phyloP scores from a whole-genome alignment of 2,329 filamentous ascomycete species.

The Stagonosporopsis tanaceti region DNA sequence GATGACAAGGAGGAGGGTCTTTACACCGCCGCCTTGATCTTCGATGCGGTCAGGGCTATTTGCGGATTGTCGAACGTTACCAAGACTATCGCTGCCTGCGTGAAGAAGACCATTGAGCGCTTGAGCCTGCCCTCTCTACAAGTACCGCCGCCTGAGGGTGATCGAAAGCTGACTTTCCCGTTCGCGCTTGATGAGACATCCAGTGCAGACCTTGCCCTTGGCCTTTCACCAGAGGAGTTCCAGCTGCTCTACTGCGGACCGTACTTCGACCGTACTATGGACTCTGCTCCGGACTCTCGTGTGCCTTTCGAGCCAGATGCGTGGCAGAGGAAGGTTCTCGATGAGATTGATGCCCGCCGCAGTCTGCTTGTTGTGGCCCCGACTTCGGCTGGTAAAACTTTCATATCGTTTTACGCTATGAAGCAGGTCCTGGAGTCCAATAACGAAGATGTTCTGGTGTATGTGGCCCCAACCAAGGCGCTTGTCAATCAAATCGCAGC shows the following conservation, averaged over 20 bases:
- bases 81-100: slow-evolving; percentile 39
- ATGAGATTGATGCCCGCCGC: slow-evolving; percentile 73
- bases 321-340: slow-evolving; percentile 78
- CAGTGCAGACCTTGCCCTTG: slow-evolving; percentile 45
- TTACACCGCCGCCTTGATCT: slow-evolving; percentile 45
- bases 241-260: slow-evolving; percentile 75
- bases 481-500: slow-evolving; percentile 85
- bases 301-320: slow-evolving; percentile 77
- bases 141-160: slow-evolving; percentile 38
- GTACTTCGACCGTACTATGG: slow-evolving; percentile 77
- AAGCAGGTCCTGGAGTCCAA: slow-evolving; percentile 73
- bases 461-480: slow-evolving; percentile 83
- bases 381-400: slow-evolving; percentile 82
- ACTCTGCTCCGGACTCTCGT: slow-evolving; percentile 71
- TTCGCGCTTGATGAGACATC: slow-evolving; percentile 36
- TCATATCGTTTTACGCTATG: slow-evolving; percentile 87
- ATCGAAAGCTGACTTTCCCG: slow-evolving; percentile 56
- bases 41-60: slow-evolving; percentile 40
- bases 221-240: slow-evolving; percentile 62
- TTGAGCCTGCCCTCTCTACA: slow-evolving; percentile 51
- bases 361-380: slow-evolving; percentile 80
- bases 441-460: slow-evolving; percentile 76
- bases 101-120: slow-evolving; percentile 50
- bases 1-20: slow-evolving; percentile 38
- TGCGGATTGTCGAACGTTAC: slow-evolving; percentile 39